phyloP scores from a whole-genome alignment of 2,329 filamentous ascomycete genomes.

The Aureobasidium pullulans region DNA sequence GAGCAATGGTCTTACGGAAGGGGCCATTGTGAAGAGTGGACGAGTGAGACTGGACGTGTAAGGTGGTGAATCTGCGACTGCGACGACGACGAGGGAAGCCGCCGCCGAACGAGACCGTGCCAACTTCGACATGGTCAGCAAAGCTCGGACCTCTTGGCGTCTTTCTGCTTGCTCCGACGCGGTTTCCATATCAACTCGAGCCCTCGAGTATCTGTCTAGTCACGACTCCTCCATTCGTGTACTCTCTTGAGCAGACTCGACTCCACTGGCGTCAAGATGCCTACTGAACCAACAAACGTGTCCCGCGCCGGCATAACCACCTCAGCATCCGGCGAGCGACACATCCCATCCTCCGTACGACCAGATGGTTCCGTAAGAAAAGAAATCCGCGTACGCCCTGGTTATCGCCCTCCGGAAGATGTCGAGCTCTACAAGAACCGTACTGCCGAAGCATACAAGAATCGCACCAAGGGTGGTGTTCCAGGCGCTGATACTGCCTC shows the following conservation, averaged over 20 bases:
- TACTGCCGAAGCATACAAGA: slow-evolving; percentile 77
- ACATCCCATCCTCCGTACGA: slow-evolving; percentile 81
- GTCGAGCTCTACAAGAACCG: slow-evolving; percentile 94
- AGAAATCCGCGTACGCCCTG: slow-evolving; percentile 88
- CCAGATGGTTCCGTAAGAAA: slow-evolving; percentile 86
- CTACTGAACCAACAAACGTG: slow-evolving; percentile 55
- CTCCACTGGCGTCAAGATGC: slow-evolving; percentile 24
- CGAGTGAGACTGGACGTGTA: slow-evolving; percentile 46
- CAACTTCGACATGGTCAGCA: slow-evolving; percentile 7
- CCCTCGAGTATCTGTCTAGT: not conserved
- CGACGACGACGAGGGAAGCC: slow-evolving; percentile 5
- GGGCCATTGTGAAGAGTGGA: slow-evolving; percentile 38
- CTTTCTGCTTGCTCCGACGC: not conserved
- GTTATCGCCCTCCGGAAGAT: slow-evolving; percentile 90
- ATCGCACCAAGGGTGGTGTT: slow-evolving; percentile 59
- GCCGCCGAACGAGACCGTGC: not conserved
- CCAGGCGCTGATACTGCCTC: slow-evolving; percentile 58
- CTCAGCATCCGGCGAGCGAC: slow-evolving; percentile 66
- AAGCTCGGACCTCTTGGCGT: slow-evolving; percentile 10
- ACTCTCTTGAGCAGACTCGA: not conserved
- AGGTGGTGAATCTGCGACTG: not conserved
- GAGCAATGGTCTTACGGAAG: slow-evolving; percentile 20
- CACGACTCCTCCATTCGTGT: not conserved
- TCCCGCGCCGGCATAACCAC: slow-evolving; percentile 57
- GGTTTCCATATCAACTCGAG: not conserved